Evolutionary conservation across 441 rosid genomes (phyloP).

Genomic region (Theobroma grandiflorum): DNA sequence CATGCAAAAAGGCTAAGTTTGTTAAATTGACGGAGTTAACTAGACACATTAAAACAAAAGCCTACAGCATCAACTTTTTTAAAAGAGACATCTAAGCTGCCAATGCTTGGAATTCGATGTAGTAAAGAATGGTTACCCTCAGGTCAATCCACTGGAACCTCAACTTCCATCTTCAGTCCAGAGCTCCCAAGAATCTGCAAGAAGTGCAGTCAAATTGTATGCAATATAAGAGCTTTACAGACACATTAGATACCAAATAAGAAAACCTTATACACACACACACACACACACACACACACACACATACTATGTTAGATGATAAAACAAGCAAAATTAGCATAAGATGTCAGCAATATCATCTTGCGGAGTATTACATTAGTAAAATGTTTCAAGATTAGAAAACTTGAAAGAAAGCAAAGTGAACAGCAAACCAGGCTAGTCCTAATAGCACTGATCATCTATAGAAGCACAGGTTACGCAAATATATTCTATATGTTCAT

Average conservation of each 20-base stretch:
- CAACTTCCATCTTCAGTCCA: constrained; percentile 71
- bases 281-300: background rate
- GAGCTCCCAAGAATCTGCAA: constrained; percentile 61
- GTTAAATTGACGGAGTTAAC: background rate
- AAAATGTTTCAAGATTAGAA: background rate
- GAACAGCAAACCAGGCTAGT: background rate
- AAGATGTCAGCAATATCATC: constrained; percentile 13
- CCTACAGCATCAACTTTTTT: background rate
- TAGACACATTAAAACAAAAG: constrained; percentile 11
- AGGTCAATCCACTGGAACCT: constrained; percentile 67
- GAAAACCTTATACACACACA: background rate
- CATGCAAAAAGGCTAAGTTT: constrained; percentile 1
- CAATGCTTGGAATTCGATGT: background rate
- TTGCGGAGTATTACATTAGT: constrained; percentile 12
- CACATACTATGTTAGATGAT: background rate
- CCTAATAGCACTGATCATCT: background rate
- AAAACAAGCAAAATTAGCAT: background rate
- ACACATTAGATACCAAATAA: background rate
- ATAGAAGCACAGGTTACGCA: background rate
- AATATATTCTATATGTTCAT: background rate
- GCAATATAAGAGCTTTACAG: constrained; percentile 17
- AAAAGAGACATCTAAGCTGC: background rate
- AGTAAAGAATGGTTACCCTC: background rate
- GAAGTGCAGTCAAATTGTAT: constrained; percentile 2
- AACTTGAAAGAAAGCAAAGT: background rate